Percentiles rank a stretch among this genome's conserved stretches.
Evolutionary conservation across 441 rosid species (phyloP).

Genomic region (Pelargonium australe): DNA sequence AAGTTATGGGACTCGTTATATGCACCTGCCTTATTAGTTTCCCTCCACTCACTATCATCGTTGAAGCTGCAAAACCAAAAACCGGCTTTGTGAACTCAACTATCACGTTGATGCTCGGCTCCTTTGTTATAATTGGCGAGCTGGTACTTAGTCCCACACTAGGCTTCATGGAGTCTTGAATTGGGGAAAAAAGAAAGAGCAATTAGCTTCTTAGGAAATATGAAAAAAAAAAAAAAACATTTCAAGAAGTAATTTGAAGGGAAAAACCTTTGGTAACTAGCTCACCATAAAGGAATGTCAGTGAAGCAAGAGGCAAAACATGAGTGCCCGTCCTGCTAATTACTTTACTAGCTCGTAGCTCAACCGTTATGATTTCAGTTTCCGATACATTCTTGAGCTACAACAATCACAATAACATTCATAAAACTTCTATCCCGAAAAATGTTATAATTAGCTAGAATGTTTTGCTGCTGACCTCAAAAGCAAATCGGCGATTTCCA

Average conservation of each 20-base stretch:
- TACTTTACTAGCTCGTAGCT: conserved; percentile 31
- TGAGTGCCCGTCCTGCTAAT: conserved; percentile 39
- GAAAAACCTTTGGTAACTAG: conserved; percentile 1
- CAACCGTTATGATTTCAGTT: conserved; percentile 39
- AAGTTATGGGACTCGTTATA: conserved; percentile 20
- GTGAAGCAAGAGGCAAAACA: conserved; percentile 32
- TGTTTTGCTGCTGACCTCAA: conserved; percentile 30
- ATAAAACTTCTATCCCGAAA: neutral
- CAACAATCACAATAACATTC: conserved; percentile 7
- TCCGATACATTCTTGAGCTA: conserved; percentile 35
- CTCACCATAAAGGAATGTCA: conserved; percentile 45
- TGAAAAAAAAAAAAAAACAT: neutral
- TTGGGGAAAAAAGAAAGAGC: neutral
- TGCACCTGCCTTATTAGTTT: conserved; percentile 59
- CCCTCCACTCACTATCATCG: conserved; percentile 44
- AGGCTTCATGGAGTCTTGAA: conserved; percentile 39
- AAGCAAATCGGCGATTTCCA: conserved; percentile 40
- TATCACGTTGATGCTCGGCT: conserved; percentile 32
- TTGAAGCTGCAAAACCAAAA: conserved; percentile 43
- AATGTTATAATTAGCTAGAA: neutral
- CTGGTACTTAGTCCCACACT: conserved; percentile 39
- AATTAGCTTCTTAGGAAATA: conserved; percentile 17
- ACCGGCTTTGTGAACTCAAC: conserved; percentile 56
- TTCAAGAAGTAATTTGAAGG: conserved; percentile 5
- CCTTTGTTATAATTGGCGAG: conserved; percentile 33